Conservation (phyloP, 2,329 filamentous ascomycete species). For the Trichoderma sp. region DNA sequence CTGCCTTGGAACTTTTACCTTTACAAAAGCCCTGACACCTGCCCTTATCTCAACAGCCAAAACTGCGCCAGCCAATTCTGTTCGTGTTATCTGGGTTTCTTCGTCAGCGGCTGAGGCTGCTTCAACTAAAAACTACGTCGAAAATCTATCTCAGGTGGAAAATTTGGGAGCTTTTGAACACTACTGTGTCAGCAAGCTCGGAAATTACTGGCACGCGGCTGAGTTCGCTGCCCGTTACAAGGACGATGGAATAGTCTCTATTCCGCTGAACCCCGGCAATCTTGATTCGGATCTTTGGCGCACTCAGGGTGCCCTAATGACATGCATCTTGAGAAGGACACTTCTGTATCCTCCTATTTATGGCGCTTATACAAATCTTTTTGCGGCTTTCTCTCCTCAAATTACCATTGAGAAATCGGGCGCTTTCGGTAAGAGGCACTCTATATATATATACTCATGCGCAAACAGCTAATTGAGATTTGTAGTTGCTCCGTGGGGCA, state of each 20-base stretch:
- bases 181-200: constrained; percentile 39
- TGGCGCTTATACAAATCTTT: constrained; percentile 27
- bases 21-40: constrained; percentile 46
- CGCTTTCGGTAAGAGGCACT: constrained; percentile 8
- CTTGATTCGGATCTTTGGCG: constrained; percentile 46
- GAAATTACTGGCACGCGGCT: constrained; percentile 40
- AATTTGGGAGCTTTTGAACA: constrained; percentile 33
- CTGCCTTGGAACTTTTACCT: constrained; percentile 45
- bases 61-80: constrained; percentile 34
- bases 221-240: constrained; percentile 39
- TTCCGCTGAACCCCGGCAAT: constrained; percentile 47
- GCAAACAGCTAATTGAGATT: not conserved
- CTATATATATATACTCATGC: too few relatives aligned
- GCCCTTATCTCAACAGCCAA: constrained; percentile 41
- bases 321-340: constrained; percentile 12
- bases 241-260: constrained; percentile 38
- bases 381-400: constrained; percentile 25
- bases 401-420: constrained; percentile 18
- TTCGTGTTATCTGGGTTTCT: constrained; percentile 43
- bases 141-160: constrained; percentile 13
- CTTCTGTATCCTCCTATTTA: constrained; percentile 17
- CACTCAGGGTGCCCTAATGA: constrained; percentile 26
- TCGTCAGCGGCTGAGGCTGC: constrained; percentile 31
- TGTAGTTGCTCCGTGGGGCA: constrained; percentile 24
- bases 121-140: constrained; percentile 3